Evolutionary conservation across 257 asterid species (phyloP).

Genomic region (Osmanthus fragrans): DNA sequence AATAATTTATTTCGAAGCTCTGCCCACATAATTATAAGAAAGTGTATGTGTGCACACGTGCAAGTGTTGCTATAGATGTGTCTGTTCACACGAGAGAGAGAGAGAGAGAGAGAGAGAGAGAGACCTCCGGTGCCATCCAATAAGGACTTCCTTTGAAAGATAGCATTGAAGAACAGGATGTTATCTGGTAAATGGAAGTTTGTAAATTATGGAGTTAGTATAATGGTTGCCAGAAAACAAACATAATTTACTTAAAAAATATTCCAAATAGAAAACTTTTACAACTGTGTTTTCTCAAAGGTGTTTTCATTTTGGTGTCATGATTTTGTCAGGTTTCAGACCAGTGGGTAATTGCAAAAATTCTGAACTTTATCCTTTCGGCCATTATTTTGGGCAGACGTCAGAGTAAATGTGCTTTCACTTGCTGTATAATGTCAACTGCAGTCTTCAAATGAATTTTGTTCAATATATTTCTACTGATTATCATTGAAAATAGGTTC

Average conservation of each 20-base stretch:
- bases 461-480: not conserved
- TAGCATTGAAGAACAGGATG: slow-evolving; percentile 50
- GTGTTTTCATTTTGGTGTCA: not conserved
- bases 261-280: not conserved
- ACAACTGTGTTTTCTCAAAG: not conserved
- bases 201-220: slow-evolving; percentile 11
- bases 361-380: not conserved
- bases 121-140: slow-evolving; percentile 80
- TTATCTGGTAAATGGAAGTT: slow-evolving; percentile 53
- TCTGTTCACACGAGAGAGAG: not conserved
- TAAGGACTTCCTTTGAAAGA: slow-evolving; percentile 8
- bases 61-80: not conserved
- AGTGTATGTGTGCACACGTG: not conserved
- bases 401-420: not conserved
- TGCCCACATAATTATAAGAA: not conserved
- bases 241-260: slow-evolving; percentile 5
- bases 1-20: not conserved
- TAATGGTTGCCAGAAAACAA: not conserved
- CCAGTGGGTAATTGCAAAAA: not conserved
- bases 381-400: not conserved
- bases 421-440: not conserved
- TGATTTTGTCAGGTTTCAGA: no score
- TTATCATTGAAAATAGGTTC: not conserved
- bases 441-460: not conserved
- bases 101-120: slow-evolving; percentile 21